Evolutionary conservation across 768 basidiomycete genomes (phyloP), one percentile per base, ranked within the genome.

Genomic region (Cystobasidium onofrii): DNA sequence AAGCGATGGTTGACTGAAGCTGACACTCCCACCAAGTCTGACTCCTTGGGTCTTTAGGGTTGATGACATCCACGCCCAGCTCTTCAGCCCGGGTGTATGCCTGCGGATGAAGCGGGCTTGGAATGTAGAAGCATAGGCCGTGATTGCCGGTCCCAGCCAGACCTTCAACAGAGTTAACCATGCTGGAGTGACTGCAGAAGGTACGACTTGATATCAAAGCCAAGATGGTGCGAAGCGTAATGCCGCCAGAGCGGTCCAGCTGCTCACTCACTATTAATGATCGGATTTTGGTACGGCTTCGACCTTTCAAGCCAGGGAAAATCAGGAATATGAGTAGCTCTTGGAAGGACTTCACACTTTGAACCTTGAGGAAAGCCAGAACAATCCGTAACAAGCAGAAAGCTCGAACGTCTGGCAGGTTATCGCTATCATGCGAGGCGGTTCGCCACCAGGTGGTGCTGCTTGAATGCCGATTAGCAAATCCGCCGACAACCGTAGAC

Each of bases 11-110:
- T n/a, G 31, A 9, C 4, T 25, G 39, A 9, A 34, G 54, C 69
- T 36, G n/a, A 71, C 69, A 71, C 33, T 71, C 69, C 54, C 55
- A 61, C 69, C 69, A 71, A 12, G 69, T 71, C 54, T 60, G 7
- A 44, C 69, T 61, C 23, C 69, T 52, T n/a, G 52, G 50, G 29
- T 71, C 69, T 7, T 27, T 20, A 2, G 69, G 69, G 15, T 25
- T 13, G 3, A 71, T 71, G 13, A 60, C 36, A 36, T 71, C 69
- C 4, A 71, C 43, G 9, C 52, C 69, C 33, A 61, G 29, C 33
- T 71, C 69, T 36, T 31, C 54, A 20, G 12, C 7, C 2, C 55
- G 55, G 33, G 34, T 36, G 39, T 71, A 71, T 27, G 69, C 69
- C 20, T 23, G 46, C 25, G 52, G 54, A 60, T 71, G 69, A 2